A percentile compares a stretch with the other conserved stretches of the same genome.
Evolutionary conservation across 148 eudicot genomes (phyloP).

Genomic region (Polygonum aviculare): DNA sequence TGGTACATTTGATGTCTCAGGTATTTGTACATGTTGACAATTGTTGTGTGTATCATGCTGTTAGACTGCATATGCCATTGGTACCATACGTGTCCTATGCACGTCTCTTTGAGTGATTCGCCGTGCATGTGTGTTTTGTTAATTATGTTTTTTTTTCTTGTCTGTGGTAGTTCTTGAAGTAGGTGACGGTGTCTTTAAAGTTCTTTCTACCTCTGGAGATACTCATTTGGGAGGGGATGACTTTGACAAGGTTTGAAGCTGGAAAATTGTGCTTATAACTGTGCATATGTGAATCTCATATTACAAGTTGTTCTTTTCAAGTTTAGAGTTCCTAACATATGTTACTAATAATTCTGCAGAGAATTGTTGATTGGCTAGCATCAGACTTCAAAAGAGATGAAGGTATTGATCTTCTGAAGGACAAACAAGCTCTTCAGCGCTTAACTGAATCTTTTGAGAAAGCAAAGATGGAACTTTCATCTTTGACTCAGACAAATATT

Average conservation of each 20-base stretch:
- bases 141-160: background rate
- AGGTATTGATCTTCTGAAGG: conserved; percentile 90
- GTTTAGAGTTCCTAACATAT: background rate
- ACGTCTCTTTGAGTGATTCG: background rate
- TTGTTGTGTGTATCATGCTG: background rate
- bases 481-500: conserved; percentile 82
- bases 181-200: conserved; percentile 98
- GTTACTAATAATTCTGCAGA: conserved; percentile 32
- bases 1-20: conserved; percentile 22
- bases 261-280: background rate
- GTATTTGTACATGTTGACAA: conserved; percentile 18
- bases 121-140: background rate
- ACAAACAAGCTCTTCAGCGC: conserved; percentile 97
- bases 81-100: background rate
- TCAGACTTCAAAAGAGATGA: conserved; percentile 68
- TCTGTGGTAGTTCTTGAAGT: conserved; percentile 75
- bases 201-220: conserved; percentile 94
- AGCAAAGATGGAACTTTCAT: conserved; percentile 95
- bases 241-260: conserved; percentile 67
- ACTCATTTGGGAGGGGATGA: conserved; percentile 99
- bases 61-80: background rate
- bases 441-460: conserved; percentile 94
- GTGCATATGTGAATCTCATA: background rate
- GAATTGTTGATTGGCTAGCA: conserved; percentile 96
- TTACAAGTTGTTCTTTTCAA: background rate